These are phyloP conservation scores for Alternaria arborescens DNA, from an alignment of 2,329 filamentous ascomycete genomes.

Conservation along the genomic window DNA sequence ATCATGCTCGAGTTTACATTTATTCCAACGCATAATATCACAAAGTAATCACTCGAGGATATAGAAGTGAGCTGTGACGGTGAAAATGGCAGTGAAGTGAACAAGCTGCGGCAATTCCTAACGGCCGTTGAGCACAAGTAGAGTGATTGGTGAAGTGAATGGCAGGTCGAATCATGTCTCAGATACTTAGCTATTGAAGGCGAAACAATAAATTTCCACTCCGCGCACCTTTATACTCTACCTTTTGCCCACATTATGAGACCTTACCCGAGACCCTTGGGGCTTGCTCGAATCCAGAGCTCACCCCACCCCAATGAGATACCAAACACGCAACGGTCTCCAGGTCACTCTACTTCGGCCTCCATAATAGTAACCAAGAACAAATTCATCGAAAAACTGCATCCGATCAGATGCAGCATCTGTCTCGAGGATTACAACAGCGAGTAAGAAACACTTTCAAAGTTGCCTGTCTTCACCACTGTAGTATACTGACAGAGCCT, in stretches of 20 bases:
- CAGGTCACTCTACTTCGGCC: not conserved
- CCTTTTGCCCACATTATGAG: not conserved
- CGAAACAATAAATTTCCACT: not conserved
- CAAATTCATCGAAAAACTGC: slow-evolving; percentile 6
- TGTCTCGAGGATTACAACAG: slow-evolving; percentile 6
- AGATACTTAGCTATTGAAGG: not conserved
- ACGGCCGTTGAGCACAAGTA: not conserved
- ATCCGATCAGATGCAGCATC: slow-evolving; percentile 6
- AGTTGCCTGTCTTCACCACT: not conserved
- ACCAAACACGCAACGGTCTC: not conserved
- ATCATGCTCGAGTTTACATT: not conserved
- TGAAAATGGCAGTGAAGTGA: not conserved
- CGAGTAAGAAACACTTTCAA: not conserved
- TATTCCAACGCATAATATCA: not conserved
- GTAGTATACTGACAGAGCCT: not conserved
- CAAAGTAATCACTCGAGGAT: not conserved
- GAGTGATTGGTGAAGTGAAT: not conserved
- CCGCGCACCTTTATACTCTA: not conserved
- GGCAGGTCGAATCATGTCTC: not conserved
- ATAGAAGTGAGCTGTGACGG: not conserved
- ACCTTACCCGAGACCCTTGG: not conserved
- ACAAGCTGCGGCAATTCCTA: not conserved
- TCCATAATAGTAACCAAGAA: slow-evolving; percentile 5
- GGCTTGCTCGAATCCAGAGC: not conserved
- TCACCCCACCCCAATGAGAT: not conserved